Evolutionary conservation across 2,329 filamentous ascomycete species (phyloP).

Genomic region (Microascus cirrosus): DNA sequence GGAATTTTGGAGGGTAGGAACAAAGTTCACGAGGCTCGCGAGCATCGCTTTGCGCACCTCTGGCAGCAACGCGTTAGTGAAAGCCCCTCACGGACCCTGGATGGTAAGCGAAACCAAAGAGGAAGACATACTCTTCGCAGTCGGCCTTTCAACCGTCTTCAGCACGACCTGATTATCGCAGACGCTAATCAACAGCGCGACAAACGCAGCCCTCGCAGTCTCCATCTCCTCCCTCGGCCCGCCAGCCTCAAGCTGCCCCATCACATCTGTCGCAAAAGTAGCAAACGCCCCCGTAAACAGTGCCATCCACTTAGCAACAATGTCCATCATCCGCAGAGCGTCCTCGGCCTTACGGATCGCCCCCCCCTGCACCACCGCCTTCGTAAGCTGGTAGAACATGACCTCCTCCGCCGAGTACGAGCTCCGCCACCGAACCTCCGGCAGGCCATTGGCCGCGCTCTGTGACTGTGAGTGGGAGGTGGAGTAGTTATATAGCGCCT

Average conservation of each 20-base stretch:
- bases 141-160: conserved; percentile 37
- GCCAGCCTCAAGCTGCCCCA: conserved; percentile 30
- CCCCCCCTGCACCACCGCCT: conserved; percentile 56
- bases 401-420: conserved; percentile 68
- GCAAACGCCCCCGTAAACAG: conserved; percentile 41
- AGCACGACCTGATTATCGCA: conserved; percentile 49
- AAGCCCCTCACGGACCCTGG: background rate
- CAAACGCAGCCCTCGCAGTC: conserved; percentile 49
- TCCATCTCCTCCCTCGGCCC: conserved; percentile 46
- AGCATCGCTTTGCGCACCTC: conserved; percentile 36
- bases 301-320: conserved; percentile 47
- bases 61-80: conserved; percentile 11
- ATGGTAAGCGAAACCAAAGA: too few relatives aligned
- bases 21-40: conserved; percentile 39
- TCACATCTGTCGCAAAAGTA: conserved; percentile 34
- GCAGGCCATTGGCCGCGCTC: conserved; percentile 10
- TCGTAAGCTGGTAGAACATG: conserved; percentile 86
- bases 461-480: conserved; percentile 31
- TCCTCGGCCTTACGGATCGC: conserved; percentile 33
- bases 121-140: conserved; percentile 36
- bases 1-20: conserved; percentile 44
- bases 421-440: conserved; percentile 34
- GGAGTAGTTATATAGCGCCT: conserved; percentile 44
- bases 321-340: conserved; percentile 36
- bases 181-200: conserved; percentile 50